Evolutionary conservation across 768 basidiomycete species (phyloP), one percentile per base, ranked within the genome.

Genomic region (Agaricus sinodeliciosus): DNA sequence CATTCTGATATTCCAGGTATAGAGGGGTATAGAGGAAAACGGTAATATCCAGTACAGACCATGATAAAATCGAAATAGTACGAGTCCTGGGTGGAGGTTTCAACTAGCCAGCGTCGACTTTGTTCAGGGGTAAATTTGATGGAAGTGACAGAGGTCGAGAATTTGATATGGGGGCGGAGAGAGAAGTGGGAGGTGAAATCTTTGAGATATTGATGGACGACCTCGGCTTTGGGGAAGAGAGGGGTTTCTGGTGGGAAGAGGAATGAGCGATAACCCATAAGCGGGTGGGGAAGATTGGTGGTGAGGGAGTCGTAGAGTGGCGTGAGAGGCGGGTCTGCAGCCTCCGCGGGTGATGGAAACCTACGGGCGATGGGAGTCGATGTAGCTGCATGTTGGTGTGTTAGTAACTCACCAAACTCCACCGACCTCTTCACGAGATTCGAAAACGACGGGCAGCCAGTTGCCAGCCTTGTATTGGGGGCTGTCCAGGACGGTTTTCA

Each of bases 251-350:
- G 82, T 0, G 87, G 87, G 60, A 90, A 91, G 0, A 73, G 60
- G 60, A 79, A 82, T 43, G 75, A 76, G 1, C 75, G 69, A 58
- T 73, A 91, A 2, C 78, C 77, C 90, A 93, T 92, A 45, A 84
- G 54, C 1, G 85, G 85, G 58, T 91, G 86, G 0, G 90, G 87
- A 4, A 93, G 63, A 59, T 92, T 92, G 0, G 90, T 85, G n/a
- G 84, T 85, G 11, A 93, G 70, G 0, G 85, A 84, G 60, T 91
- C 85, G 60, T 93, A 93, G 8, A 90, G 61, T 1, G 90, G 81
- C 0, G 87, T 85, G 28, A 76, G 60, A 1, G 87, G 86, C 6
- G 79, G 79, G 31, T 79, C 66, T 16, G 69, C 71, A 3, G 78
- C 41, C 11, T 40, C 74, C 34, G 73, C 43, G 18, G 59, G 67